Evolutionary conservation across 768 basidiomycete genomes (phyloP).

Genomic region (Boletus eberwhitei): DNA sequence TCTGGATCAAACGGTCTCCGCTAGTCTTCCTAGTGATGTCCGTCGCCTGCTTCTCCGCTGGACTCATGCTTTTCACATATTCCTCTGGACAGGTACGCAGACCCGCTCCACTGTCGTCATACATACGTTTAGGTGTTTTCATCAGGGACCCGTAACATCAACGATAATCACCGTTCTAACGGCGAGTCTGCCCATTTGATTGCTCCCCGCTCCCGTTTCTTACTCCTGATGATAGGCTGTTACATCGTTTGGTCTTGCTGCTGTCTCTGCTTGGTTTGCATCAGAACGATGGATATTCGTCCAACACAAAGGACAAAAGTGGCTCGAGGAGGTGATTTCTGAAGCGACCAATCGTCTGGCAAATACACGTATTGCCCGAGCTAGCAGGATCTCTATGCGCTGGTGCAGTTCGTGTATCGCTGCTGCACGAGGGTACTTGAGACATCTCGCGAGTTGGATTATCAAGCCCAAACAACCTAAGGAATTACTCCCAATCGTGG

Average conservation of each 20-base stretch:
- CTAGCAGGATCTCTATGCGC: slow-evolving; percentile 20
- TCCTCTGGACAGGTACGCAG: slow-evolving; percentile 61
- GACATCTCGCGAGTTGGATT: slow-evolving; percentile 24
- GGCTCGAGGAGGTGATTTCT: slow-evolving; percentile 45
- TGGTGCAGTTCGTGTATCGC: slow-evolving; percentile 26
- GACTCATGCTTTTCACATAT: slow-evolving; percentile 74
- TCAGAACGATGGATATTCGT: slow-evolving; percentile 49
- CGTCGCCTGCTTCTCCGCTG: slow-evolving; percentile 78
- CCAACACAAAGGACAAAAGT: slow-evolving; percentile 47
- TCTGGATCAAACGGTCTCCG: slow-evolving; percentile 85
- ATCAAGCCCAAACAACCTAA: slow-evolving; percentile 20
- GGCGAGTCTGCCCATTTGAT: slow-evolving; percentile 17
- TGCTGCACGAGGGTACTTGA: slow-evolving; percentile 19
- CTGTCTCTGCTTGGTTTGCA: slow-evolving; percentile 53
- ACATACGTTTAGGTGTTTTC: slow-evolving; percentile 10
- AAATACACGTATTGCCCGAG: slow-evolving; percentile 26
- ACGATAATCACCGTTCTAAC: slow-evolving; percentile 77
- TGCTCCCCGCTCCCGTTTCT: slow-evolving; percentile 1
- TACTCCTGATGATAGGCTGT: slow-evolving; percentile 26
- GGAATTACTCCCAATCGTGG: slow-evolving; percentile 23
- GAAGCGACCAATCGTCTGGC: slow-evolving; percentile 27
- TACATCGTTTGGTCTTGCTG: slow-evolving; percentile 42
- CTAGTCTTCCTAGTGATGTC: slow-evolving; percentile 82
- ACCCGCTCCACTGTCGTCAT: slow-evolving; percentile 22
- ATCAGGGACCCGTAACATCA: slow-evolving; percentile 56